Base-by-base conservation (phyloP, 2,329 filamentous ascomycete species). In the Gliomastix tumulicola region DNA sequence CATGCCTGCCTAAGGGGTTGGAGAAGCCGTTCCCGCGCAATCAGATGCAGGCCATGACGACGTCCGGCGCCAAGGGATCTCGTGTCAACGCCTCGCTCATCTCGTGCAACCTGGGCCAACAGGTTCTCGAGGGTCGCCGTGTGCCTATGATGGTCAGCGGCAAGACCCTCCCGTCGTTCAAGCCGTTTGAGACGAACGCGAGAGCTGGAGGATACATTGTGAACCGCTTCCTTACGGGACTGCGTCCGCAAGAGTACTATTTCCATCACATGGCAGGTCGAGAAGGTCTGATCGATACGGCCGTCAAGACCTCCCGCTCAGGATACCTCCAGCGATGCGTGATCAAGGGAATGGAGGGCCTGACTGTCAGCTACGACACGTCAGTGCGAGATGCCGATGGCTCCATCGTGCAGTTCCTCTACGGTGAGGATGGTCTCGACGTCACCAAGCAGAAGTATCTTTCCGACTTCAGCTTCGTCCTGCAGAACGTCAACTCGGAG, bases 231-330 rank as follows among this genome's bases (percentile, higher is more conserved):
- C 84, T 98, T 71, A 98, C 94, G 18, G 92, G 92, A 41, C 92
- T 98, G 43, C 81, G 90, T 37, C 92, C 92, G 5, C 92, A 98
- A 54, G 94, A 98, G 58, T 98, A 96, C 60, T 98, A 90, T 60
- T 98, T 98, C 70, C 92, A 98, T 75, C 88, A 94, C 61, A 98
- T 98, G 94, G 92, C 90, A 54, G 94, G 94, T 50, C 80, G 92
- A 65, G 94, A 98, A 72, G 92, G 92, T 70, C 69, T 98, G 46
- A 98, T 98, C 55, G 92, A 98, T 74, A 98, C 92, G 16, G 92
- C 92, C 45, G 92, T 98, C 59, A 98, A 98, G 66, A 98, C 92
- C 2, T 94, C 90, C 9, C 83, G 92, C 54, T 97, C 92, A 20
- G 94, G 92, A 42, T 98, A 98, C 56, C 70, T 98, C 35, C 92